Conservation (phyloP, 805 yeast species). For the Yamadazyma insecticola region DNA sequence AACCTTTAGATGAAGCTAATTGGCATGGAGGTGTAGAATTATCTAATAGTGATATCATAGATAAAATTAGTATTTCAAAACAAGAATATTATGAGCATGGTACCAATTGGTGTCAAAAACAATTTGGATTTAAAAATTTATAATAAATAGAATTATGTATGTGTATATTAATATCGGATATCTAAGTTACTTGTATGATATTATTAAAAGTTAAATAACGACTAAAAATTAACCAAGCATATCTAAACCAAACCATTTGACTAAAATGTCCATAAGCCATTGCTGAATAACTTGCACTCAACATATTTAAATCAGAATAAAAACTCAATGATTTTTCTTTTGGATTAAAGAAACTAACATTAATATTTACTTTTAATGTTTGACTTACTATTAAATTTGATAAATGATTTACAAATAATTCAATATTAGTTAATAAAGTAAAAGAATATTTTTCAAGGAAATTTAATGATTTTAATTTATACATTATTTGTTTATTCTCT, state of each 20-base stretch:
- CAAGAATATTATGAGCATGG: conserved; percentile 89
- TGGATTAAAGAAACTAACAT: conserved; percentile 32
- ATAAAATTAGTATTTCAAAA: conserved; percentile 58
- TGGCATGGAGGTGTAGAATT: conserved; percentile 37
- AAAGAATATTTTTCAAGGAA: conserved; percentile 48
- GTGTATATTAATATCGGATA: conserved; percentile 3
- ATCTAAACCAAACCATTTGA: conserved; percentile 94
- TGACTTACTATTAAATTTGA: conserved; percentile 26
- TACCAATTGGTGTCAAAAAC: conserved; percentile 48
- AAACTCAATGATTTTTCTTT: conserved; percentile 27
- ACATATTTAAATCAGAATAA: conserved; percentile 37
- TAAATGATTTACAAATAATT: conserved; percentile 34
- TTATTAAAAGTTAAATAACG: conserved; percentile 77
- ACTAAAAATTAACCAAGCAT: conserved; percentile 77
- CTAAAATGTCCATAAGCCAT: conserved; percentile 81
- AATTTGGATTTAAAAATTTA: conserved; percentile 40
- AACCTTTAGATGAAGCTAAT: conserved; percentile 20
- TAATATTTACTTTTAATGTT: conserved; percentile 29
- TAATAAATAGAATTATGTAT: conserved; percentile 4
- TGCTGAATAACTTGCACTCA: conserved; percentile 50
- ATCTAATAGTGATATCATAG: conserved; percentile 37
- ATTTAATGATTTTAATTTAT: conserved; percentile 28
- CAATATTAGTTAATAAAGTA: conserved; percentile 38
- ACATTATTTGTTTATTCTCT: conserved; percentile 4
- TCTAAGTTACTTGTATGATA: conserved; percentile 28